phyloP scores from a whole-genome alignment of 805 yeast genomes.

The Saturnispora halmiae region DNA sequence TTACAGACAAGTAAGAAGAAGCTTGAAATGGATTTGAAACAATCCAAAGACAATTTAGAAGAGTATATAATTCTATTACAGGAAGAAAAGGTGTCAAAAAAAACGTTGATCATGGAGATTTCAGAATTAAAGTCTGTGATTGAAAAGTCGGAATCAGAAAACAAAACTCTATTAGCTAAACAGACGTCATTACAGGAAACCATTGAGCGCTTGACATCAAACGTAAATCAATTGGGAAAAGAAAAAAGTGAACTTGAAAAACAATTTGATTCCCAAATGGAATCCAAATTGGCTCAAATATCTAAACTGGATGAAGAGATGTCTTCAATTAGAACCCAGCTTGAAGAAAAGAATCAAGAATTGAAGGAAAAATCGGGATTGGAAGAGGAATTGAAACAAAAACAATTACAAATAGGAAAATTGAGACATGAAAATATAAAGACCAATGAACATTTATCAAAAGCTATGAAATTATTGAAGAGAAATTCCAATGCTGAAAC shows the following conservation, averaged over 20 bases:
- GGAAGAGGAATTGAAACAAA: constrained; percentile 53
- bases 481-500: constrained; percentile 65
- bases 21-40: constrained; percentile 30
- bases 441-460: constrained; percentile 89
- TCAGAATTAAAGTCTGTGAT: constrained; percentile 26
- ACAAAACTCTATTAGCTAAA: constrained; percentile 18
- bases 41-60: constrained; percentile 29
- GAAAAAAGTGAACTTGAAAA: constrained; percentile 21
- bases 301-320: constrained; percentile 19
- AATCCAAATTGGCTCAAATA: constrained; percentile 16
- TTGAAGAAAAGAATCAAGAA: constrained; percentile 17
- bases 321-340: constrained; percentile 5
- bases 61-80: constrained; percentile 30
- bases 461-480: constrained; percentile 77
- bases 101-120: constrained; percentile 37
- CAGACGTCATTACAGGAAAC: constrained; percentile 17
- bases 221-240: constrained; percentile 14
- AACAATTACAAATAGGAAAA: constrained; percentile 77
- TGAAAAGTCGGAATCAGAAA: constrained; percentile 20
- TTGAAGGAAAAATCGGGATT: constrained; percentile 24
- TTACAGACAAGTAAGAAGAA: constrained; percentile 33
- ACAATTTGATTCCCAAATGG: constrained; percentile 15
- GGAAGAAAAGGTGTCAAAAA: constrained; percentile 36
- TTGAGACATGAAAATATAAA: constrained; percentile 91
- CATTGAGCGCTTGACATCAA: constrained; percentile 19